Base-by-base conservation (phyloP, 2,329 filamentous ascomycete species). In the Talaromyces amestolkiae region DNA sequence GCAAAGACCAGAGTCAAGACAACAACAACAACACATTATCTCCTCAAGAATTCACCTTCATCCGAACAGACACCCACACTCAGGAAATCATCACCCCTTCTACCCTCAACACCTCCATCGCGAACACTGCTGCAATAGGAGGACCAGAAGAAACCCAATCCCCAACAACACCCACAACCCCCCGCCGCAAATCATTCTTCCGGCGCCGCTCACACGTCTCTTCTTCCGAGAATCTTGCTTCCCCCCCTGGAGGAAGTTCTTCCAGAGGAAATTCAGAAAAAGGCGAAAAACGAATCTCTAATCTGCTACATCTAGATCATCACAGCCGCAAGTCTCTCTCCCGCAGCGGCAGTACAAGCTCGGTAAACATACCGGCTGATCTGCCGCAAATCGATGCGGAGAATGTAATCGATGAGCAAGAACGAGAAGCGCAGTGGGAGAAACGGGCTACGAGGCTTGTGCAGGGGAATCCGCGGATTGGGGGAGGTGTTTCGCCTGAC, bases 381-480 rank as follows among this genome's bases (percentile, higher is more conserved):
- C 84, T 98, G 61, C 93, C 93, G 24, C 89, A 89, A 68, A 92
- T 97, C 65, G 75, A 79, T 70, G 15, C 53, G 8, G 76, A 82
- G 72, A 76, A 80, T 69, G 74, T 80, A 65, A 82, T 81, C 39
- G 80, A 83, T 70, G 79, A 76, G 66, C 79, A 83, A 69, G 83
- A 85, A 31, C 80, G 82, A 61, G 91, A 96, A 81, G 87, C 87
- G 66, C 86, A 90, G 79, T 99, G 95, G 95, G 95, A 98, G 83
- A 89, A 91, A 81, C 85, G 94, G 67, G 95, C 95, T 33, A 97
- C 93, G n/a, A 86, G 96, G 66, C 82, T 98, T 69, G 94, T 92
- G 37, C 86, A 86, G 70, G 84, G 77, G 66, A 82, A 83, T 66
- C 79, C 82, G 59, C 75, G 81, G 67, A 81, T 76, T 68, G 72